A percentile compares a stretch with the other conserved stretches of the same genome.
phyloP scores from a whole-genome alignment of 1,139 yeast genomes.

The Diutina ranongensis region DNA sequence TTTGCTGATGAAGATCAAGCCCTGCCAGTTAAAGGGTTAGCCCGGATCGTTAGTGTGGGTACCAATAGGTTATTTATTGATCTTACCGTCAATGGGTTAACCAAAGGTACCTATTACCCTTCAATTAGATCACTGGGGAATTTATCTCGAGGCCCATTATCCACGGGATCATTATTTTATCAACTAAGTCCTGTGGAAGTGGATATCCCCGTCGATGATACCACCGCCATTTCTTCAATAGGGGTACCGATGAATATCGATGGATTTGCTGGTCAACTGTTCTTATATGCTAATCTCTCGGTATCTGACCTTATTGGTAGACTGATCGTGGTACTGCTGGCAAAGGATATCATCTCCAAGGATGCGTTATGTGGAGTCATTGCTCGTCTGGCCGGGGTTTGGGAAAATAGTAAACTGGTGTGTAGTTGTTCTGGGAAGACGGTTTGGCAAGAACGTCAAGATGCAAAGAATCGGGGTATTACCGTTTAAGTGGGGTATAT shows the following conservation, averaged over 20 bases:
- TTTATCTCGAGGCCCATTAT: constrained; percentile 58
- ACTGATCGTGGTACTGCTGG: constrained; percentile 50
- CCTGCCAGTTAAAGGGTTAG: constrained; percentile 76
- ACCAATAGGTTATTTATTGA: constrained; percentile 50
- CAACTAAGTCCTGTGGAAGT: constrained; percentile 39
- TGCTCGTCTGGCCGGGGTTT: constrained; percentile 92
- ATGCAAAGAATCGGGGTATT: constrained; percentile 32
- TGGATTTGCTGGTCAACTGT: constrained; percentile 49
- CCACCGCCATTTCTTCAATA: constrained; percentile 26
- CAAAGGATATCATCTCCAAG: constrained; percentile 23
- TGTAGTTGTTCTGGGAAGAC: constrained; percentile 95
- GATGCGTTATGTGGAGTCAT: constrained; percentile 70
- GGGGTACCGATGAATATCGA: constrained; percentile 17
- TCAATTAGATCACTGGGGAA: constrained; percentile 64
- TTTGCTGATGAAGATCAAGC: constrained; percentile 36
- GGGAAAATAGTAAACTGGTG: constrained; percentile 91
- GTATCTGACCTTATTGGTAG: constrained; percentile 70
- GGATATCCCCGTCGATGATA: constrained; percentile 19
- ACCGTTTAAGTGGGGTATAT: too few species aligned
- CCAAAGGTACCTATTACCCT: constrained; percentile 57
- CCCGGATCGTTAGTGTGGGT: constrained; percentile 67
- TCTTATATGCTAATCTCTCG: constrained; percentile 43
- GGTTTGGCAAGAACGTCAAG: constrained; percentile 86
- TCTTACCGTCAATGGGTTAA: constrained; percentile 63
- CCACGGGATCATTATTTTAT: constrained; percentile 48